These are phyloP conservation scores for Smallanthus sonchifolius DNA, from an alignment of 129 eudicot genomes.

Conservation along the genomic window DNA sequence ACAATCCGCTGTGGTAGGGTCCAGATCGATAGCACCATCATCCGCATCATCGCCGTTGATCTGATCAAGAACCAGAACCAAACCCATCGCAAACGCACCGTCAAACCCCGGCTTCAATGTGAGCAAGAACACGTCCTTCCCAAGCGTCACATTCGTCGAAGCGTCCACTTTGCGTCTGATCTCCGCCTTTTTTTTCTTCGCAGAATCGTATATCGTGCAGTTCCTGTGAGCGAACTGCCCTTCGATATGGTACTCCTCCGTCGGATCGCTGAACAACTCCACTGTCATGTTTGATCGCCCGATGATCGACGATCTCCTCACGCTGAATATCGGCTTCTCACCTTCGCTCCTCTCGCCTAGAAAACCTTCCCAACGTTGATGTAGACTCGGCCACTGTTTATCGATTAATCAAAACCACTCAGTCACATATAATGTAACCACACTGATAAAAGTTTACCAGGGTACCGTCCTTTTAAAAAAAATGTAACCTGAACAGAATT, in stretches of 20 bases:
- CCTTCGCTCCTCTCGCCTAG: slow-evolving; percentile 63
- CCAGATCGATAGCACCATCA: slow-evolving; percentile 5
- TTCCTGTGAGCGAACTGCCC: slow-evolving; percentile 55
- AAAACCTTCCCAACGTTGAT: slow-evolving; percentile 85
- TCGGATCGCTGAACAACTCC: slow-evolving; percentile 46
- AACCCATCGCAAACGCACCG: slow-evolving; percentile 73
- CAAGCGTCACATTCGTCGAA: slow-evolving; percentile 55
- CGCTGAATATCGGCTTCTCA: slow-evolving; percentile 77
- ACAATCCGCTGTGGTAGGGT: slow-evolving; percentile 13
- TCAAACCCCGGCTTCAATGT: slow-evolving; percentile 61
- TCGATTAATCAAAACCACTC: not conserved
- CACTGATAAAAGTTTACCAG: too few species aligned
- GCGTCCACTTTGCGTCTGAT: slow-evolving; percentile 70
- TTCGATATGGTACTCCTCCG: slow-evolving; percentile 67
- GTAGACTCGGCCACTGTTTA: slow-evolving; percentile 77
- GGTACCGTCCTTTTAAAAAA: too few species aligned
- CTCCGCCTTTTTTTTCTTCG: slow-evolving; percentile 47
- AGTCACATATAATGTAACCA: too few species aligned
- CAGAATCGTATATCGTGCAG: slow-evolving; percentile 38
- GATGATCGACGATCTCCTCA: slow-evolving; percentile 71
- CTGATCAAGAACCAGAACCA: slow-evolving; percentile 63
- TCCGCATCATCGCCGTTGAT: slow-evolving; percentile 45
- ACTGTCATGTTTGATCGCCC: slow-evolving; percentile 71
- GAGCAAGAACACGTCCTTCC: slow-evolving; percentile 62
- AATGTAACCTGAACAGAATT: too few species aligned